phyloP scores from a whole-genome alignment of 2,329 filamentous ascomycete genomes.

The Xylaria sp. region DNA sequence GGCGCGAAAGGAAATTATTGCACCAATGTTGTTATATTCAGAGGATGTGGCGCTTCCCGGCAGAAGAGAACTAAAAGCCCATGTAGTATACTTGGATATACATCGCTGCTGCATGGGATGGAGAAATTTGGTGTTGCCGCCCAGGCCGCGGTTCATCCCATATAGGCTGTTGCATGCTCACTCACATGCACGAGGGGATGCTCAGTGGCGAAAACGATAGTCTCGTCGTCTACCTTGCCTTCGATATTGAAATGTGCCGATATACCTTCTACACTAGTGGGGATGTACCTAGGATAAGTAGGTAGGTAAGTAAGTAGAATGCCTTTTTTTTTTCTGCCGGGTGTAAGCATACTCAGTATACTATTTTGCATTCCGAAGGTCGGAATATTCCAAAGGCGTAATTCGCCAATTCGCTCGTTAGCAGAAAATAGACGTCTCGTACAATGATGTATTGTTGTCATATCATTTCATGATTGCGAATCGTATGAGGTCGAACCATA shows the following conservation, averaged over 20 bases:
- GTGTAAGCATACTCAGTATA: not conserved
- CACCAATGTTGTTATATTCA: slow-evolving; percentile 12
- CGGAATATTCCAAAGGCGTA: slow-evolving; percentile 6
- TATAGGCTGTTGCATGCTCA: slow-evolving; percentile 23
- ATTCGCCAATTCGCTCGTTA: slow-evolving; percentile 16
- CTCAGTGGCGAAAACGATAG: slow-evolving; percentile 4
- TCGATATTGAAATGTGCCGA: not conserved
- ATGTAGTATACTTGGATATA: slow-evolving; percentile 15
- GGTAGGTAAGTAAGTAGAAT: slow-evolving; percentile 14
- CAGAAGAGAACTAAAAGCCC: not conserved
- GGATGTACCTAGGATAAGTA: slow-evolving; percentile 9
- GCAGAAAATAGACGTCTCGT: not conserved
- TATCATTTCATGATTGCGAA: slow-evolving; percentile 8
- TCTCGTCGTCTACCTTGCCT: slow-evolving; percentile 5
- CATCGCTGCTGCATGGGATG: slow-evolving; percentile 21
- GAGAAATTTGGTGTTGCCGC: slow-evolving; percentile 10
- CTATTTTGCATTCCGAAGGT: slow-evolving; percentile 14
- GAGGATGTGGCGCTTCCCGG: slow-evolving; percentile 11
- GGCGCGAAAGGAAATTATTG: slow-evolving; percentile 6
- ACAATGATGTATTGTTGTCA: slow-evolving; percentile 3
- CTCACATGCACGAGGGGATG: slow-evolving; percentile 11
- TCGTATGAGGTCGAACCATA: slow-evolving; percentile 34
- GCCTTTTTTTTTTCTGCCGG: not conserved
- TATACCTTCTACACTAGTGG: not conserved
- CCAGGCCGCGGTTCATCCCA: slow-evolving; percentile 26